Percentiles rank a stretch among this genome's conserved stretches.
phyloP scores from a whole-genome alignment of 805 yeast species.

The Metschnikowia continentalis region DNA sequence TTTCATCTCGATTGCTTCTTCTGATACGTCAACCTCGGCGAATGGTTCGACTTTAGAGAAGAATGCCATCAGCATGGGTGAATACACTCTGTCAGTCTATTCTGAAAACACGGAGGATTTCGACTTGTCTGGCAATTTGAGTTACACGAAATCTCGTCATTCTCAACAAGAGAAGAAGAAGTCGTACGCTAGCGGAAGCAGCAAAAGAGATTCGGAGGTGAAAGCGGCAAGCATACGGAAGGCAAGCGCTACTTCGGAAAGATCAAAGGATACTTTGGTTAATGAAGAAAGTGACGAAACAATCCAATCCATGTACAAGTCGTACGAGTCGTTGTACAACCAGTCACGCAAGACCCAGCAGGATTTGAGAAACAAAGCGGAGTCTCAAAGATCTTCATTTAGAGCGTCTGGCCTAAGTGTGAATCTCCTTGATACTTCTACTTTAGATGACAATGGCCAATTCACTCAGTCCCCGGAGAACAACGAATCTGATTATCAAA shows the following conservation, averaged over 20 bases:
- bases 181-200: neutral
- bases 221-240: neutral
- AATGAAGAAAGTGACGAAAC: constrained; percentile 17
- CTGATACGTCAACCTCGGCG: constrained; percentile 17
- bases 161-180: constrained; percentile 1
- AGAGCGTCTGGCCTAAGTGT: constrained; percentile 11
- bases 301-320: constrained; percentile 24
- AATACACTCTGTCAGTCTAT: constrained; percentile 19
- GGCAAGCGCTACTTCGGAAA: neutral
- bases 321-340: constrained; percentile 20
- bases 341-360: neutral
- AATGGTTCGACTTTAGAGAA: constrained; percentile 21
- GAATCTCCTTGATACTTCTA: constrained; percentile 22
- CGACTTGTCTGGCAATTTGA: constrained; percentile 10
- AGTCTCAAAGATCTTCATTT: constrained; percentile 10
- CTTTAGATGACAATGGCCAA: constrained; percentile 17
- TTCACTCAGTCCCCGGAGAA: constrained; percentile 7
- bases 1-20: constrained; percentile 20
- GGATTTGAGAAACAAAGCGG: neutral
- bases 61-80: constrained; percentile 21
- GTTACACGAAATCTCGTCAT: constrained; percentile 5
- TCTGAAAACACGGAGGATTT: constrained; percentile 19
- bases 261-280: constrained; percentile 27
- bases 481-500: neutral
- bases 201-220: neutral